phyloP scores from a whole-genome alignment of 257 asterid species.

The Solanum infundibuliforme region DNA sequence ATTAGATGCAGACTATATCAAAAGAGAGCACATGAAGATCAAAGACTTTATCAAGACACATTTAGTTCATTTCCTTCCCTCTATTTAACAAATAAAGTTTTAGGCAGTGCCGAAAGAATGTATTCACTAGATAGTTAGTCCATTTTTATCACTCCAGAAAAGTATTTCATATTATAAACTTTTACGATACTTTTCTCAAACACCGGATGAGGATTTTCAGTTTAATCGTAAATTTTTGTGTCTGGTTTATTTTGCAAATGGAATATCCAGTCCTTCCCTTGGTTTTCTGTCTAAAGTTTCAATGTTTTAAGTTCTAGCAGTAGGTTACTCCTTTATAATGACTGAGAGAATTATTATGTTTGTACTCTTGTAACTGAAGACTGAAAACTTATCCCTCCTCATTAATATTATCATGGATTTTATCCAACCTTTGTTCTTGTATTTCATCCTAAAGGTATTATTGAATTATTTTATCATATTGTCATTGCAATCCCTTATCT shows the following conservation, averaged over 20 bases:
- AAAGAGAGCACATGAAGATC: no score
- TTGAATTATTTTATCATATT: constrained; percentile 11
- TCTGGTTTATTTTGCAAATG: constrained; percentile 11
- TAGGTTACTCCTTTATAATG: constrained; percentile 27
- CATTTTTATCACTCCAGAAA: no score
- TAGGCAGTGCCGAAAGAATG: no score
- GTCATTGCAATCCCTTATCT: constrained; percentile 9
- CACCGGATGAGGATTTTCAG: no score
- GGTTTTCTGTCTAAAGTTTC: constrained; percentile 5
- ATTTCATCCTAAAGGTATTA: constrained; percentile 20
- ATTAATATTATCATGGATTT: constrained; percentile 1
- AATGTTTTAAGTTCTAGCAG: constrained; percentile 15
- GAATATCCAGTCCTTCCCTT: not conserved
- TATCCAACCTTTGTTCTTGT: constrained; percentile 26
- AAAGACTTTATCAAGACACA: no score
- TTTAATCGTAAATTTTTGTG: not conserved
- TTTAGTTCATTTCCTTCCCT: not conserved
- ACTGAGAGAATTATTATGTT: constrained; percentile 6
- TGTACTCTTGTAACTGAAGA: constrained; percentile 28
- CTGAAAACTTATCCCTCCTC: constrained; percentile 18
- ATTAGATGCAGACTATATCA: not conserved
- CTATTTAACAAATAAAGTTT: no score
- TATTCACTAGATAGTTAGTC: no score
- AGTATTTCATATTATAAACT: no score
- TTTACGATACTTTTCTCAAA: no score